Evolutionary conservation across 2,329 filamentous ascomycete species (phyloP), one percentile per base, ranked within the genome.

Genomic region (Myrmaecium sp.): DNA sequence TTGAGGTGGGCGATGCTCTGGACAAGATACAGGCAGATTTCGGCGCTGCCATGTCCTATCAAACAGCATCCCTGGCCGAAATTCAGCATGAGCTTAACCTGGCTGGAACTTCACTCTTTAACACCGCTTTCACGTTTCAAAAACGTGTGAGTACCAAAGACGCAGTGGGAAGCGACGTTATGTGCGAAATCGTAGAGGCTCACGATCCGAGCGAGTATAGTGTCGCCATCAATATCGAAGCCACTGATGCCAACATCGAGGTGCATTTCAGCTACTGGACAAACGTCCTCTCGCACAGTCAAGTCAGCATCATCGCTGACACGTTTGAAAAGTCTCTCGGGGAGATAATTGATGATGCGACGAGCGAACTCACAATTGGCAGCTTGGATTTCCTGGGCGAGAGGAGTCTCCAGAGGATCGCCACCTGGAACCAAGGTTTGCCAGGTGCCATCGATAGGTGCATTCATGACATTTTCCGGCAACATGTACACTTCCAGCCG

Each of bases 391-490:
- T 39, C 4, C 33, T 40, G 17, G 43, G 43, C 2, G 17, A 34
- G 3, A 27, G 33, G 10, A 46, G 41, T 15, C 25, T 42, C 14
- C 15, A 30, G 5, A 40, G 48, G 27, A 33, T 49, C 15, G 29
- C 36, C 35, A 29, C 36, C 6, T 49, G 44, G 45, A 49, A 49
- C 21, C 20, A 31, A 3, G 36, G 40, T 6, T 37, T 44, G 22
- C 43, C 40, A 14, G 25, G 34, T 4, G 32, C 41, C 7, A 39
- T 63, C 12, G 38, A 51, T 11, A 43, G 39, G 23, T 60, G 56
- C 33, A 59, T 62, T 46, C 62, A 64, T 33, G 55, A 62, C 21
- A 40, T 63, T 29, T 52, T 66, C 29, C 43, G 47, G 6, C 46
- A 54, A 8, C 49, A 51, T 26, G 53, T 54, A 8, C 35, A 31